phyloP scores from a whole-genome alignment of 2,329 filamentous ascomycete genomes.

The Xylariaceae sp. region DNA sequence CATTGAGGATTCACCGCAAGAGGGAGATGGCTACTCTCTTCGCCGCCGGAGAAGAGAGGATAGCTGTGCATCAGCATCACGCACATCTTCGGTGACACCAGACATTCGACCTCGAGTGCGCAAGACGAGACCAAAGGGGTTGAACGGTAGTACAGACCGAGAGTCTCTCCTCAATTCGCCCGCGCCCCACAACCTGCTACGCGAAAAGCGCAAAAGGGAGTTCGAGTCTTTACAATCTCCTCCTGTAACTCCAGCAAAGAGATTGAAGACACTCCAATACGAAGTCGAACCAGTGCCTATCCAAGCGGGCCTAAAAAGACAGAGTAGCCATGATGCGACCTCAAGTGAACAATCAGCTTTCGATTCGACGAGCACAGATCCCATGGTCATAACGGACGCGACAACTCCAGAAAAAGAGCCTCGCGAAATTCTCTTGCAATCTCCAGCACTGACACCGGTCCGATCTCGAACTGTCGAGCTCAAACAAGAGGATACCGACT shows the following conservation, averaged over 20 bases:
- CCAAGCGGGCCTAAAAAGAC: conserved; percentile 33
- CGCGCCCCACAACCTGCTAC: conserved; percentile 23
- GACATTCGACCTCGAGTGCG: conserved; percentile 50
- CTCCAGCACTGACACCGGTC: conserved; percentile 32
- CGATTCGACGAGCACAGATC: conserved; percentile 29
- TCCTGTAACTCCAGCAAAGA: conserved; percentile 53
- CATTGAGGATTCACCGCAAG: conserved; percentile 48
- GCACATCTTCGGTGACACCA: conserved; percentile 55
- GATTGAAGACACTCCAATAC: conserved; percentile 36
- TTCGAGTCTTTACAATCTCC: conserved; percentile 47
- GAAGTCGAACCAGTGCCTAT: conserved; percentile 28
- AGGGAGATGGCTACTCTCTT: conserved; percentile 51
- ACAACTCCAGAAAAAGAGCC: conserved; percentile 50
- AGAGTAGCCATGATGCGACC: conserved; percentile 36
- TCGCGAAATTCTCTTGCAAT: conserved; percentile 36
- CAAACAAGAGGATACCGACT: conserved; percentile 33
- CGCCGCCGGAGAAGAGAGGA: conserved; percentile 51
- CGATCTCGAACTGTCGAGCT: conserved; percentile 26
- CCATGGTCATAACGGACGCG: conserved; percentile 38
- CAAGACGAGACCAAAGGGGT: conserved; percentile 36
- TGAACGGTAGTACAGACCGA: conserved; percentile 32
- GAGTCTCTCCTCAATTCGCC: conserved; percentile 35
- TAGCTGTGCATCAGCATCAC: conserved; percentile 46
- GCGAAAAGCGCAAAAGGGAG: conserved; percentile 41
- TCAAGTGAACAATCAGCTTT: conserved; percentile 29